Evolutionary conservation across 257 asterid species (phyloP).

Genomic region (Plantago elongata): DNA sequence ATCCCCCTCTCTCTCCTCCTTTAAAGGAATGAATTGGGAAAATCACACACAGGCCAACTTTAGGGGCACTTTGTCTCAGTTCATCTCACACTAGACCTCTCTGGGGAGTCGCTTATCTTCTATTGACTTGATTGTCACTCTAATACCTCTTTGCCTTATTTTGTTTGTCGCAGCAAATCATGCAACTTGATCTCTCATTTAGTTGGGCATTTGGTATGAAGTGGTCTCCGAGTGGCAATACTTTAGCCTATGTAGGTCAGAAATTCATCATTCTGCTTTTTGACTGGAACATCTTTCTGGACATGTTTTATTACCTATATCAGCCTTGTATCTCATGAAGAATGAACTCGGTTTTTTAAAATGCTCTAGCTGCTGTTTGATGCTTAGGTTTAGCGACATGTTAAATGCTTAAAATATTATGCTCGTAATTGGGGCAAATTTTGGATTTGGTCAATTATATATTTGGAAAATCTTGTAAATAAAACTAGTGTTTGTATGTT

Average conservation of each 20-base stretch:
- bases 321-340: no score
- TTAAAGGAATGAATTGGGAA: no score
- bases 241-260: constrained; percentile 90
- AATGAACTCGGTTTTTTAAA: no score
- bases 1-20: no score
- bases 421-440: neutral
- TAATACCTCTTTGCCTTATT: constrained; percentile 12
- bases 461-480: constrained; percentile 13
- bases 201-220: constrained; percentile 97
- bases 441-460: constrained; percentile 8
- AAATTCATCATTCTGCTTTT: constrained; percentile 30
- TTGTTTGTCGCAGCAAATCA: constrained; percentile 68
- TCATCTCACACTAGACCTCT: no score
- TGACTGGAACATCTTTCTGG: neutral
- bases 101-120: no score
- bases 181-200: constrained; percentile 92
- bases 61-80: no score
- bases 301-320: no score
- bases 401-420: no score
- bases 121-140: constrained; percentile 12
- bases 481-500: constrained; percentile 8
- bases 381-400: no score
- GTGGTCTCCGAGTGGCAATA: constrained; percentile 94
- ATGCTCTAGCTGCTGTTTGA: no score
- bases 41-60: no score